Evolutionary conservation across 108 stramenopile species (phyloP).

Genomic region (Mediolabrus comicus): DNA sequence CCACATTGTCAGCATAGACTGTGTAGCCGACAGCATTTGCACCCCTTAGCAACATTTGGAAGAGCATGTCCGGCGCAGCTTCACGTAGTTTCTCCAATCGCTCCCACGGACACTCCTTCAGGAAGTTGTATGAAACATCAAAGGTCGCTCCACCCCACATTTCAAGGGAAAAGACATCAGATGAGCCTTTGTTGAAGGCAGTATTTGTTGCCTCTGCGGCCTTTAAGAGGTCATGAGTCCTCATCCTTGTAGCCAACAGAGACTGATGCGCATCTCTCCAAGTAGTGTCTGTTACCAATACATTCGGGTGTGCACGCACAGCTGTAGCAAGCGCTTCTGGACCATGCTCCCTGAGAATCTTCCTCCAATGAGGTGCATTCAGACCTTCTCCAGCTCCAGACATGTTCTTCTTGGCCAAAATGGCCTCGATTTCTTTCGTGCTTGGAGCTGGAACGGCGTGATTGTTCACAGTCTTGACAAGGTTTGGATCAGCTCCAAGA

Average conservation of each 20-base stretch:
- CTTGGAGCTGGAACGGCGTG: conserved; percentile 27
- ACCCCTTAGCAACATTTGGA: conserved; percentile 85
- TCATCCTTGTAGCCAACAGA: conserved; percentile 91
- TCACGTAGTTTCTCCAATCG: conserved; percentile 47
- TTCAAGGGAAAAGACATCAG: conserved; percentile 58
- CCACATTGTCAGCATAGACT: conserved; percentile 85
- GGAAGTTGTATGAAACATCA: conserved; percentile 80
- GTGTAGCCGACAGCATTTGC: conserved; percentile 90
- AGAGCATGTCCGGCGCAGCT: conserved; percentile 72
- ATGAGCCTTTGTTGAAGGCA: conserved; percentile 39
- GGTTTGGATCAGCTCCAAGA: conserved; percentile 63
- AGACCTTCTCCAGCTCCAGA: conserved; percentile 38
- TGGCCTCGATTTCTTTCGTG: background rate
- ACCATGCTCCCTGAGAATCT: conserved; percentile 73
- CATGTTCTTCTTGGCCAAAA: conserved; percentile 21
- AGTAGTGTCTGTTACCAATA: conserved; percentile 95
- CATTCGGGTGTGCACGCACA: conserved; percentile 80
- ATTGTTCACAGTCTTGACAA: conserved; percentile 25
- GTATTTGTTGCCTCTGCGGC: conserved; percentile 84
- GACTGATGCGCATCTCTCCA: conserved; percentile 98
- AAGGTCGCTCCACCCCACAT: conserved; percentile 90
- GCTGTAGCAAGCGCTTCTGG: conserved; percentile 88
- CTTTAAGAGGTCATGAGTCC: conserved; percentile 88
- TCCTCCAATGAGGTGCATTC: conserved; percentile 23
- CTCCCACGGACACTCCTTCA: conserved; percentile 83